These are phyloP conservation scores for Xylaria sp. DNA, from an alignment of 2,329 filamentous ascomycete species.

Conservation along the genomic window DNA sequence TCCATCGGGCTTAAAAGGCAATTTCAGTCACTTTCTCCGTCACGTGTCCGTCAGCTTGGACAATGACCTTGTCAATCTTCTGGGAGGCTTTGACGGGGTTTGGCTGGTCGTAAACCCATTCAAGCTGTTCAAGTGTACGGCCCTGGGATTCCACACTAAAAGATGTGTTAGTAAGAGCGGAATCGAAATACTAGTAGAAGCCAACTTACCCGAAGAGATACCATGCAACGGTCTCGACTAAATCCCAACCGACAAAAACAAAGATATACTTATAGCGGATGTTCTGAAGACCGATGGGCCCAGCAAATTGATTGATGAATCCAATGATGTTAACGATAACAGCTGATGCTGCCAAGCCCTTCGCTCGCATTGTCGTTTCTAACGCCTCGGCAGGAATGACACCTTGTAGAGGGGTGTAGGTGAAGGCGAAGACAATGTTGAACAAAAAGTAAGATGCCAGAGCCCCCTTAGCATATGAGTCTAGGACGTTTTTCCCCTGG, in stretches of 20 bases:
- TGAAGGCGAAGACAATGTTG: constrained; percentile 56
- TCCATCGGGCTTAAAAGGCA: neutral
- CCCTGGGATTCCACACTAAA: constrained; percentile 54
- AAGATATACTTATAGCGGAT: constrained; percentile 52
- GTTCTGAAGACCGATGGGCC: constrained; percentile 51
- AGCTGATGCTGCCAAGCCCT: constrained; percentile 52
- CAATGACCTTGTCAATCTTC: constrained; percentile 55
- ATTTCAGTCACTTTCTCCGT: constrained; percentile 50
- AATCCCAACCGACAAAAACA: constrained; percentile 56
- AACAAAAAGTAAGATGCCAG: constrained; percentile 56
- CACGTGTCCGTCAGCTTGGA: constrained; percentile 52
- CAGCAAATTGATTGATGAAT: constrained; percentile 56
- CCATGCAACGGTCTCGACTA: constrained; percentile 49
- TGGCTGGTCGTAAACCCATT: constrained; percentile 56
- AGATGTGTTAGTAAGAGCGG: constrained; percentile 16
- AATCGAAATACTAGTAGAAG: neutral
- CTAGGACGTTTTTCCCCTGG: constrained; percentile 41
- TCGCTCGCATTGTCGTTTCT: constrained; percentile 55
- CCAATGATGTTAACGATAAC: constrained; percentile 52
- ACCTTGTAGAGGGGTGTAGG: constrained; percentile 56
- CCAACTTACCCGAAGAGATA: constrained; percentile 51
- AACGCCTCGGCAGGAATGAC: constrained; percentile 54
- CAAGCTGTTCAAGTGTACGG: constrained; percentile 55
- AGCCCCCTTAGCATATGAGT: constrained; percentile 49
- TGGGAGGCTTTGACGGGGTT: constrained; percentile 57